Evolutionary conservation across 805 yeast genomes (phyloP), one percentile per base, ranked within the genome.

Genomic region (Saturnispora halmiae): DNA sequence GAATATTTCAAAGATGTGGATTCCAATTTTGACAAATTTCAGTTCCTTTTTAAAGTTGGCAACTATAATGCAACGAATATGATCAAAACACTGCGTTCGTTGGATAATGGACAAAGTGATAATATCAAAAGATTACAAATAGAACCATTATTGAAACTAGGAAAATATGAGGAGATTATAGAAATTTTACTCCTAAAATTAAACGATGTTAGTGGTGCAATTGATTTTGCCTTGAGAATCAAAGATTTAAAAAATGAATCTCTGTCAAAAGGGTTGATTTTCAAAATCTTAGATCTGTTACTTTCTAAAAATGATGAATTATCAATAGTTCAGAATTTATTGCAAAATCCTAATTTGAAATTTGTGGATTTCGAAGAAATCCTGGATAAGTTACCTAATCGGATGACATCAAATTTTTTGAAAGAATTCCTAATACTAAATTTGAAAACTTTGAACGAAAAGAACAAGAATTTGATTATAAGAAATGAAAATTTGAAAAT

Each of bases 151-250:
- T 69, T 70, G 34, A 70, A 74, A 44, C 52, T 82, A 32, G 77
- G 74, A 1, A 75, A 75, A 39, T 84, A 83, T 52, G 67, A 69
- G 9, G 70, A 75, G 37, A 79, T 85, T 0, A 60, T 90, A 14
- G 73, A 74, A 41, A 71, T 85, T 2, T 65, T 77, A 20, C 75
- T 74, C 35, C 66, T 72, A 36, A 75, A 76, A 16, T 57, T 83
- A 34, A 59, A 71, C 3, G 81, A 81, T 52, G 67, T 73, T 36
- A 59, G 59, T 16, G 61, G 65, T n/a, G 82, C 94, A 0, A 69
- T 80, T 45, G 54, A 60, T 3, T 82, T 82, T 51, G 79, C 92
- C 46, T 58, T 70, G 1, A 62, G 63, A 4, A 60, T 82, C 0
- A 72, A 69, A 45, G 43, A 43, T 3, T 43, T 50, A 9, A 47